phyloP scores from a whole-genome alignment of 1,284 basidiomycete genomes.

The Stygiomarasmius scandens region DNA sequence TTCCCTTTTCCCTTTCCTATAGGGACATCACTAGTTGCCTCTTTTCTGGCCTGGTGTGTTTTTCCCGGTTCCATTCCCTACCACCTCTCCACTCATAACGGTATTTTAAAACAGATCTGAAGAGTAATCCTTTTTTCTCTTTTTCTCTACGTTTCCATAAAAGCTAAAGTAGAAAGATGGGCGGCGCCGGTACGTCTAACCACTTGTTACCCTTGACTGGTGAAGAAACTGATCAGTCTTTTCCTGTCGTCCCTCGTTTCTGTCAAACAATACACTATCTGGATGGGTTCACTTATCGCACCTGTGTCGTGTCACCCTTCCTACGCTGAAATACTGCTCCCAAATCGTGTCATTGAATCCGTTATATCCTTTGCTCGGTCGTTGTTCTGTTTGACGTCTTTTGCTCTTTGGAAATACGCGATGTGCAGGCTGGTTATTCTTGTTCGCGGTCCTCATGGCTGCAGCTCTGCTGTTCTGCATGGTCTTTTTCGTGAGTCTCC shows the following conservation, averaged over 20 bases:
- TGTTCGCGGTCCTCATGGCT: slow-evolving; percentile 91
- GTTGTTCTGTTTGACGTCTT: slow-evolving; percentile 45
- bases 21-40: background rate
- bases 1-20: background rate
- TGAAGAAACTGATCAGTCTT: no score
- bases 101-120: background rate
- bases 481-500: slow-evolving; percentile 91
- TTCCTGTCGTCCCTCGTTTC: no score
- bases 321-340: background rate
- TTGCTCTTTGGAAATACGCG: background rate
- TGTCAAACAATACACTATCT: no score
- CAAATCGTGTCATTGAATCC: background rate
- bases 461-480: slow-evolving; percentile 94
- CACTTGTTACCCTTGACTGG: no score
- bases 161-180: slow-evolving; percentile 15
- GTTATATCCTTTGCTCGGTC: slow-evolving; percentile 30
- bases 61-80: background rate
- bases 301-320: background rate
- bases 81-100: background rate
- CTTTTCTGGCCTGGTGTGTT: background rate
- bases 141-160: background rate
- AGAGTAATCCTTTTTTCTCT: background rate
- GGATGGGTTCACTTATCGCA: background rate
- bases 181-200: slow-evolving; percentile 21
- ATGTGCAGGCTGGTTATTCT: slow-evolving; percentile 85